Percentiles rank a stretch among this genome's conserved stretches.
These are phyloP conservation scores for Didymellaceae sp. DNA, from an alignment of 2,329 filamentous ascomycete genomes.

Conservation along the genomic window DNA sequence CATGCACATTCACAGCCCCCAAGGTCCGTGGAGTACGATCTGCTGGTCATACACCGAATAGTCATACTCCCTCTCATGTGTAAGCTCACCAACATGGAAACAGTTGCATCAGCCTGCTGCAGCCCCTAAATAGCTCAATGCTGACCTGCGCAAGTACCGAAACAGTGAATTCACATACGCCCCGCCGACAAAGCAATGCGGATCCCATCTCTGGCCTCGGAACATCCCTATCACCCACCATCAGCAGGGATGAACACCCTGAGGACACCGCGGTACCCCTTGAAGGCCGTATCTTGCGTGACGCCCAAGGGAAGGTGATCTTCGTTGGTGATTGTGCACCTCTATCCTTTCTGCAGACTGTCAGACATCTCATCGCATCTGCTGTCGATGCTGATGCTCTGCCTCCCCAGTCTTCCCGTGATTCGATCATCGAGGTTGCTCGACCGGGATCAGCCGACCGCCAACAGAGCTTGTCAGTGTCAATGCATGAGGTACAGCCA, in stretches of 20 bases:
- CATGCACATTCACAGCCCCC: constrained; percentile 51
- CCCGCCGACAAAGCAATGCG: constrained; percentile 12
- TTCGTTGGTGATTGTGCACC: constrained; percentile 63
- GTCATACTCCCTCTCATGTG: constrained; percentile 3
- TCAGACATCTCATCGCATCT: constrained; percentile 57
- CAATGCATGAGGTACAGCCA: constrained; percentile 38
- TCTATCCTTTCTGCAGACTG: constrained; percentile 60
- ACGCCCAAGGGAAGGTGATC: constrained; percentile 61
- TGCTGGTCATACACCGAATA: constrained; percentile 35
- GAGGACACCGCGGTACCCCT: constrained; percentile 52
- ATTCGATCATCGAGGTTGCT: constrained; percentile 43
- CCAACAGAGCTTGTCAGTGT: constrained; percentile 33
- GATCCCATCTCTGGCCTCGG: constrained; percentile 4
- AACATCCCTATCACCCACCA: constrained; percentile 30
- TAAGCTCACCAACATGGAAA: neutral
- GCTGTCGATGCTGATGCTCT: constrained; percentile 34
- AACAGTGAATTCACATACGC: constrained; percentile 5
- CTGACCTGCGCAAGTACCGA: constrained; percentile 8
- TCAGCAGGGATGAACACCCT: constrained; percentile 46
- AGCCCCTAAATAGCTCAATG: neutral
- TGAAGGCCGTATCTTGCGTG: constrained; percentile 56
- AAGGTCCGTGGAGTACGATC: constrained; percentile 45
- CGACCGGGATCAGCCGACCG: constrained; percentile 26
- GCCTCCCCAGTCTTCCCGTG: constrained; percentile 32
- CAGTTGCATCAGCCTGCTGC: neutral